Evolutionary conservation across 768 basidiomycete species (phyloP).

Genomic region (Chlorophyllum brunneum): DNA sequence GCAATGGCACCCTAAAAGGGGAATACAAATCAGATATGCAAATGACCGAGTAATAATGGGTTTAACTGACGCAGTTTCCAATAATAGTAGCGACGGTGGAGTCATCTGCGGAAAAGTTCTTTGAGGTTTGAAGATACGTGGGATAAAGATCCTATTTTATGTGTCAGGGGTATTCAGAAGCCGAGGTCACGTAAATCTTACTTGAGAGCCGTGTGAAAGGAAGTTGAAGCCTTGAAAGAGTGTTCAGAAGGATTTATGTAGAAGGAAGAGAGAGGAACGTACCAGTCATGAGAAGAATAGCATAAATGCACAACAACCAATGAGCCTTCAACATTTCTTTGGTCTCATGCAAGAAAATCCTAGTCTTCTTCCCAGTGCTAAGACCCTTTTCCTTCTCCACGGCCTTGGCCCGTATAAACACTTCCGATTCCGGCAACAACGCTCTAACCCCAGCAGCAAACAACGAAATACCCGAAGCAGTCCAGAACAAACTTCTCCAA

Average conservation of each 20-base stretch:
- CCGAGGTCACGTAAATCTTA: constrained; percentile 17
- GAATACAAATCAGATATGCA: background rate
- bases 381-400: constrained; percentile 56
- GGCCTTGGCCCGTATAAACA: constrained; percentile 64
- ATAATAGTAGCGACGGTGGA: constrained; percentile 81
- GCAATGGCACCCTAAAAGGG: constrained; percentile 32
- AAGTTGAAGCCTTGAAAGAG: constrained; percentile 62
- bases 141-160: constrained; percentile 65
- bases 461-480: constrained; percentile 62
- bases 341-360: constrained; percentile 69
- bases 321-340: constrained; percentile 75
- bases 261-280: constrained; percentile 13
- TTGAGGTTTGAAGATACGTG: constrained; percentile 63
- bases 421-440: constrained; percentile 71
- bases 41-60: background rate
- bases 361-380: constrained; percentile 54
- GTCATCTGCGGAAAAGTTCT: constrained; percentile 51
- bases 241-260: background rate
- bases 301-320: constrained; percentile 83
- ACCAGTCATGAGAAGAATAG: constrained; percentile 77
- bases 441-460: constrained; percentile 67
- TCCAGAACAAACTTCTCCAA: constrained; percentile 86
- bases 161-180: background rate
- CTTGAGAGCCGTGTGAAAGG: constrained; percentile 70
- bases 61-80: constrained; percentile 52